Evolutionary conservation across 108 stramenopile species (phyloP), one percentile per base, ranked within the genome.

Genomic region (Conticribra weissflogii): DNA sequence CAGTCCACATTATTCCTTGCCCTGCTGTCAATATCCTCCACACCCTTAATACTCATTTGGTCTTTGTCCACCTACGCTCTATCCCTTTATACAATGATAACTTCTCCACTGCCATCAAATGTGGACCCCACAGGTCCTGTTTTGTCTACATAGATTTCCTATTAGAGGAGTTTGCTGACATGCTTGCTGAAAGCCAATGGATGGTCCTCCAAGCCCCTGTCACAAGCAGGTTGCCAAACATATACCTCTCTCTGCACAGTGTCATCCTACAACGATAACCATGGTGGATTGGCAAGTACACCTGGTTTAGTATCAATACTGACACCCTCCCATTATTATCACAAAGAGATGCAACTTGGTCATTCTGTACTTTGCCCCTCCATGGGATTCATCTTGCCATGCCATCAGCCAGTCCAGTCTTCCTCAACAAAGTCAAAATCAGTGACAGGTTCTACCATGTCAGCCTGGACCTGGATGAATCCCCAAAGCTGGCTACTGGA

Each of bases 281-380:
- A 48, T 58, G 72, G 15, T 51, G 41, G 59, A 30, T 68, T 80
- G 3, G 41, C 15, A 45, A 76, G 34, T 76, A 68, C 67, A 56
- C 59, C 12, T 76, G 44, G 57, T 60, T 3, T 3, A 27, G n/a
- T 31, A 59, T 68, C 21, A 84, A 84, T 19, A 32, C 47, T 18
- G 81, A 69, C 16, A 77, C 75, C 1, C 28, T 77, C 1, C 76
- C 65, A 1, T 47, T 67, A 71, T 52, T 63, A 48, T 3, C 22
- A 15, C 7, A 73, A 74, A 15, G 27, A 74, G 52, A 81, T 81
- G 68, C 80, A 76, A 51, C 76, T 75, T 49, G 80, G 80, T 29
- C 74, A 72, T 23, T 49, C 80, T 22, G 29, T 81, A 41, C 47
- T 54, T 8, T 25, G 67, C n/a, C 49, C 77, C 65, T 82, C 3